Evolutionary conservation across 2,329 filamentous ascomycete genomes (phyloP), one percentile per base, ranked within the genome.

Genomic region (Diplodia mutila): DNA sequence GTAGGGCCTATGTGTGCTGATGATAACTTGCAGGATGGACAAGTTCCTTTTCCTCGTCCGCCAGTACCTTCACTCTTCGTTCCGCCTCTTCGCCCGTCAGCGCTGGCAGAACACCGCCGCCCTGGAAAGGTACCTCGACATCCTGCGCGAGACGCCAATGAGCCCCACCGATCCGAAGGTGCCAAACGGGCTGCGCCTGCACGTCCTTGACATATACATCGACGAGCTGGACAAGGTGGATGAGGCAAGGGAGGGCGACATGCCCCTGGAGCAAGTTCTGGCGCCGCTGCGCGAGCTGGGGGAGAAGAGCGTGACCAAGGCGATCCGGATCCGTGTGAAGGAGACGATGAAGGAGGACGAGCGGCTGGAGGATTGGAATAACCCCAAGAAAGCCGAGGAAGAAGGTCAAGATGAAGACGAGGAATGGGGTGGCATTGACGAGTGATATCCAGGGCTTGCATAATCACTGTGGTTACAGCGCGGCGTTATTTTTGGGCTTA

Each of bases 21-120:
- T 11, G 42, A 21, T 9, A 21, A 18, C 9, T 21, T 11, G 16
- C 42, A 74, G 92, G 51, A 90, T 98, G 83, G 93, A 99, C 80
- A 99, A 99, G 83, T 98, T 96, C 75, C 82, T 99, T 67, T 85
- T 94, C 72, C 85, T 98, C 21, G 90, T 96, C 68, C 86, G 95
- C 64, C 87, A 91, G 71, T 92, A 93, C 72, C 82, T 97, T 16
- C 88, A 86, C 46, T 89, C 90, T n/a, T 88, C 89, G 11, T 88
- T 97, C 70, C 79, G 77, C 57, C 79, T 80, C 23, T 73, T 85
- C 71, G 68, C 72, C 75, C 82, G 80, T 66, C 77, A 74, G n/a
- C 73, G 76, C 65, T 84, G 79, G 78, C 73, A 54, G 29, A 75
- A 82, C 32, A 75, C 72, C 32, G 72, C 71, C 12, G 49, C 77